Percentiles rank a stretch among this genome's conserved stretches.
These are phyloP conservation scores for Asterochloris erici DNA, from an alignment of 139 green algal genomes.

Conservation along the genomic window DNA sequence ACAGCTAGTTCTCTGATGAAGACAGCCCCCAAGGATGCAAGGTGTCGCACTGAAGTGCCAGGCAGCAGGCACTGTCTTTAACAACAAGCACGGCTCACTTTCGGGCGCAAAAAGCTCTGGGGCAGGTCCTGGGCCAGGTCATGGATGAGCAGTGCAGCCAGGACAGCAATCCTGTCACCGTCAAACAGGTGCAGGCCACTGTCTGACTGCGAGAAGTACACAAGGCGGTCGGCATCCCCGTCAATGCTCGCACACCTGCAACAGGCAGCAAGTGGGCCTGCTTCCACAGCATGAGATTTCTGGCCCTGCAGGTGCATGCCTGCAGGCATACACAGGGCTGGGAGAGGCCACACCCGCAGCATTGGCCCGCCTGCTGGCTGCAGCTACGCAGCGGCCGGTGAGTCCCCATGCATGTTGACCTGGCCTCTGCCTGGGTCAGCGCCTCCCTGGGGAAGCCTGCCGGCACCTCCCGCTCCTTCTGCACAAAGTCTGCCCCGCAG, in stretches of 20 bases:
- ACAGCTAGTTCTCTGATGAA: too few relatives aligned
- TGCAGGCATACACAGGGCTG: too few relatives aligned
- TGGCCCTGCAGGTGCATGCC: too few relatives aligned
- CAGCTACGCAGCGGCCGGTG: too few relatives aligned
- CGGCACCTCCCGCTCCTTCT: slow-evolving; percentile 81
- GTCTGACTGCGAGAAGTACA: slow-evolving; percentile 77
- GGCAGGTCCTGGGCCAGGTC: slow-evolving; percentile 50
- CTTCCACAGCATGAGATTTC: too few relatives aligned
- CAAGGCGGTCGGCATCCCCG: slow-evolving; percentile 93
- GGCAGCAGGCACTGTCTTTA: slow-evolving; percentile 57
- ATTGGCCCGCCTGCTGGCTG: too few relatives aligned
- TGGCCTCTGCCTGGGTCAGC: too few relatives aligned
- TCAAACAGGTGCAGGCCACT: slow-evolving; percentile 70
- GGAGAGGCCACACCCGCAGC: too few relatives aligned
- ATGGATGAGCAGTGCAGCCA: slow-evolving; percentile 66
- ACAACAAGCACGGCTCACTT: slow-evolving; percentile 22
- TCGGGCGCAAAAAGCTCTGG: not conserved
- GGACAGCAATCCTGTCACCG: slow-evolving; percentile 89
- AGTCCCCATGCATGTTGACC: too few relatives aligned
- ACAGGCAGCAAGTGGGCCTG: not conserved
- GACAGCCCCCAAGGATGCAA: too few relatives aligned
- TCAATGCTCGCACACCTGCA: slow-evolving; percentile 77
- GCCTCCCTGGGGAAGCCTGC: slow-evolving; percentile 21
- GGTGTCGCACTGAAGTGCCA: not conserved
- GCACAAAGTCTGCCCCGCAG: slow-evolving; percentile 94